Conservation (phyloP, 306 rosid species). For the Inga laurina region DNA sequence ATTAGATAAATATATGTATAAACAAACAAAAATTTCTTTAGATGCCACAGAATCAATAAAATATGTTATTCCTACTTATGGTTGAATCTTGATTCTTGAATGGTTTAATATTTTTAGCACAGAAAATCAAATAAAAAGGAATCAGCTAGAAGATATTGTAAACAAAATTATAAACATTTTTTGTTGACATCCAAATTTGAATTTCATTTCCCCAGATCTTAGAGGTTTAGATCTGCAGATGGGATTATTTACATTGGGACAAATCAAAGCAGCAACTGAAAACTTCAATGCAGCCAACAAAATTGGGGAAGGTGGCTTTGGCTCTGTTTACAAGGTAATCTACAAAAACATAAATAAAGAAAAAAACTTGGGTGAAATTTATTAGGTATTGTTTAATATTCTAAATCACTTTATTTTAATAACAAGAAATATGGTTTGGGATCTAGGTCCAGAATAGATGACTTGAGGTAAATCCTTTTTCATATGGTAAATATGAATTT, state of each 20-base stretch:
- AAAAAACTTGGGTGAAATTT: neutral
- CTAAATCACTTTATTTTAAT: neutral
- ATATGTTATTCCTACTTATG: neutral
- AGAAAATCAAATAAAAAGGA: neutral
- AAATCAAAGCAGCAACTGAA: neutral
- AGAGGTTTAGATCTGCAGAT: neutral
- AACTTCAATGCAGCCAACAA: conserved; percentile 1
- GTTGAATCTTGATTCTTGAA: neutral
- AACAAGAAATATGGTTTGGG: neutral
- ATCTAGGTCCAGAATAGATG: neutral
- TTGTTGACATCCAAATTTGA: neutral
- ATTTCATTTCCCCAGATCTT: neutral
- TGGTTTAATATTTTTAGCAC: neutral
- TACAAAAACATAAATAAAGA: neutral
- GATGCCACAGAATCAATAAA: neutral
- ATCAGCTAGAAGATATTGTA: neutral
- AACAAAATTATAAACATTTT: neutral
- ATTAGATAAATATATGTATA: neutral
- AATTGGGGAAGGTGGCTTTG: conserved; percentile 13
- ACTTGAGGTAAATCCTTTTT: neutral
- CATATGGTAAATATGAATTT: neutral
- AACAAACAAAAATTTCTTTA: neutral
- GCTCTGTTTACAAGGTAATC: conserved; percentile 2
- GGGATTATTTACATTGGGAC: neutral
- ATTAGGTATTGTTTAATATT: neutral